phyloP scores from a whole-genome alignment of 2,329 filamentous ascomycete species.

The Epichloe hybrida region DNA sequence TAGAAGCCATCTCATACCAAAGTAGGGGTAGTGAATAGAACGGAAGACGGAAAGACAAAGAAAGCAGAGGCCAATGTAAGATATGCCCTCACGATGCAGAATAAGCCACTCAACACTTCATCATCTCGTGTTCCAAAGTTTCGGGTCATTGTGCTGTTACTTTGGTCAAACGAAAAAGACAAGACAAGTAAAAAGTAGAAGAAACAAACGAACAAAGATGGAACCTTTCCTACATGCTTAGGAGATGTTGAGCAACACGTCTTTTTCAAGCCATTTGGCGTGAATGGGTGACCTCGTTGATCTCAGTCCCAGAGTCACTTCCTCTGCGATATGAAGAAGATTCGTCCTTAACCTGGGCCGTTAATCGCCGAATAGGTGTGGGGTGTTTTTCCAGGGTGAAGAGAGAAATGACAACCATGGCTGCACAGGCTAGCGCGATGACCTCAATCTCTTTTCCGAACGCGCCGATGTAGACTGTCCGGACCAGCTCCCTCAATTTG shows the following conservation, averaged over 20 bases:
- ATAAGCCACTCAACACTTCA: background rate
- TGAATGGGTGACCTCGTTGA: conserved; percentile 17
- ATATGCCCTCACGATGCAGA: background rate
- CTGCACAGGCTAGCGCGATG: conserved; percentile 29
- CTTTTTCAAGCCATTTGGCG: conserved; percentile 7
- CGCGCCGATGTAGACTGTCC: conserved; percentile 29
- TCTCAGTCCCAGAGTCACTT: conserved; percentile 25
- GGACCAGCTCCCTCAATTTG: conserved; percentile 21
- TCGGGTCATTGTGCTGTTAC: background rate
- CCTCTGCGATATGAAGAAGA: conserved; percentile 16
- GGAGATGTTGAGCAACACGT: background rate
- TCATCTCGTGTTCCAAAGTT: background rate
- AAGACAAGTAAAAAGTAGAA: background rate
- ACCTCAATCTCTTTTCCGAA: conserved; percentile 33
- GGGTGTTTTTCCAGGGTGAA: conserved; percentile 32
- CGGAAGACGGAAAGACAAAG: background rate
- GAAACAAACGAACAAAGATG: background rate
- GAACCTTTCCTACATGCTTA: background rate
- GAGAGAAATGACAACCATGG: conserved; percentile 29
- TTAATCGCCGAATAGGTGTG: conserved; percentile 19
- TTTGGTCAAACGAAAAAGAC: background rate
- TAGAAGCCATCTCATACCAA: background rate
- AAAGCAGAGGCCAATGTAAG: background rate
- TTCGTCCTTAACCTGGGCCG: conserved; percentile 17
- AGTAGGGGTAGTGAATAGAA: background rate